A percentile compares a stretch with the other conserved stretches of the same genome.
These are phyloP conservation scores for Amanita polypyramis DNA, from an alignment of 768 basidiomycete genomes.

Conservation along the genomic window DNA sequence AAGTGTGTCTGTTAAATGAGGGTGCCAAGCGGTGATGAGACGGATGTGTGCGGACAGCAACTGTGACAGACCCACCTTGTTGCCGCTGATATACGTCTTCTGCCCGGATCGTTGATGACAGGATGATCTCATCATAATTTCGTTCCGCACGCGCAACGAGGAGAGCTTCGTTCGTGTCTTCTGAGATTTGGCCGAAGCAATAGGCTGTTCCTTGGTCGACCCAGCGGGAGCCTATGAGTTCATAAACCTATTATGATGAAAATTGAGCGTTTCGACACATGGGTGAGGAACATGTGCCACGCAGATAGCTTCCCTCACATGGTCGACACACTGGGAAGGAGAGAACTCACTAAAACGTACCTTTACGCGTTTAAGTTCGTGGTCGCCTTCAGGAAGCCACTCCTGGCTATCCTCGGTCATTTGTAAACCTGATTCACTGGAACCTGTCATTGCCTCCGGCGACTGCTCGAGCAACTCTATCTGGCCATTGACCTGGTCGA, in stretches of 20 bases:
- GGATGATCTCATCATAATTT: conserved; percentile 60
- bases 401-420: conserved; percentile 47
- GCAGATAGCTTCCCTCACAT: background rate
- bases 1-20: conserved; percentile 66
- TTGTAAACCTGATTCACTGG: conserved; percentile 26
- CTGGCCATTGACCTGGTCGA: conserved; percentile 27
- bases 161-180: conserved; percentile 65
- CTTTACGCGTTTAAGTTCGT: conserved; percentile 82
- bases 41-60: conserved; percentile 10
- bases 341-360: conserved; percentile 27
- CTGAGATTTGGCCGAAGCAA: conserved; percentile 82
- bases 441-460: conserved; percentile 23
- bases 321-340: conserved; percentile 11
- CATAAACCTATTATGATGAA: conserved; percentile 63
- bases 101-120: conserved; percentile 70
- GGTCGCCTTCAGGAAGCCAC: conserved; percentile 53
- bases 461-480: conserved; percentile 39
- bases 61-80: conserved; percentile 47
- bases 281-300: conserved; percentile 8
- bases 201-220: conserved; percentile 95
- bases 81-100: conserved; percentile 83
- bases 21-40: background rate
- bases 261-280: conserved; percentile 13
- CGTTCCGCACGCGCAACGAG: conserved; percentile 79
- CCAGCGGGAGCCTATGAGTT: conserved; percentile 87